A percentile compares a stretch with the other conserved stretches of the same genome.
These are phyloP conservation scores for Detonula confervacea DNA, from an alignment of 352 stramenopile genomes.

Conservation along the genomic window DNA sequence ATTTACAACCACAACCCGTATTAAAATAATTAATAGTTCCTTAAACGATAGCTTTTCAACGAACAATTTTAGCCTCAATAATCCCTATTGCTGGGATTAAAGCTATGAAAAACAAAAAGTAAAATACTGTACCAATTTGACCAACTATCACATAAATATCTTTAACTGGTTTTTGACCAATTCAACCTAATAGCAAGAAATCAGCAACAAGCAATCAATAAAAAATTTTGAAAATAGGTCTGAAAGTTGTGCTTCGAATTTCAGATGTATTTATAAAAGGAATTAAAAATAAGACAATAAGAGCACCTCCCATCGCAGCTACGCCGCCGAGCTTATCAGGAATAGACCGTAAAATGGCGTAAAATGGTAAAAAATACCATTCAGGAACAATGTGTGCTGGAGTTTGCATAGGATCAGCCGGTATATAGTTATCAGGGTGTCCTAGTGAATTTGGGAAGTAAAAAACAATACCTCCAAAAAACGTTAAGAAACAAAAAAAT, in stretches of 20 bases:
- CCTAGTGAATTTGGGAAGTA: constrained; percentile 53
- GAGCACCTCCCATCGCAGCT: constrained; percentile 71
- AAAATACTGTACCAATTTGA: constrained; percentile 72
- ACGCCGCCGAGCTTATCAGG: constrained; percentile 80
- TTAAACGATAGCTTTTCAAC: too few species aligned
- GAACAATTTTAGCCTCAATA: constrained; percentile 58
- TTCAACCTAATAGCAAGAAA: constrained; percentile 79
- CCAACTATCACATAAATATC: constrained; percentile 71
- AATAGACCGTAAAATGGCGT: constrained; percentile 83
- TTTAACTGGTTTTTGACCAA: constrained; percentile 77
- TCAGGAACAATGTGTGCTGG: constrained; percentile 80
- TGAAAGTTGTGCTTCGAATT: constrained; percentile 72
- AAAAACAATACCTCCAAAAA: constrained; percentile 74
- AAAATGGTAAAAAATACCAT: constrained; percentile 85
- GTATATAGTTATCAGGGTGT: constrained; percentile 80
- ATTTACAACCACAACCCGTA: too few species aligned
- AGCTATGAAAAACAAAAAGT: constrained; percentile 71
- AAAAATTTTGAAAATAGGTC: constrained; percentile 76
- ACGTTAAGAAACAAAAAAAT: constrained; percentile 66
- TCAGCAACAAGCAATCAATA: constrained; percentile 79
- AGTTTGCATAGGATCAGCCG: constrained; percentile 79
- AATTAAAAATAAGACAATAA: constrained; percentile 68
- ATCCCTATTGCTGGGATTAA: constrained; percentile 54
- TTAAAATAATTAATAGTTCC: too few species aligned
- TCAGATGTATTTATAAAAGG: constrained; percentile 77